Evolutionary conservation across 768 basidiomycete species (phyloP).

Genomic region (Kwoniella mangroviensis): DNA sequence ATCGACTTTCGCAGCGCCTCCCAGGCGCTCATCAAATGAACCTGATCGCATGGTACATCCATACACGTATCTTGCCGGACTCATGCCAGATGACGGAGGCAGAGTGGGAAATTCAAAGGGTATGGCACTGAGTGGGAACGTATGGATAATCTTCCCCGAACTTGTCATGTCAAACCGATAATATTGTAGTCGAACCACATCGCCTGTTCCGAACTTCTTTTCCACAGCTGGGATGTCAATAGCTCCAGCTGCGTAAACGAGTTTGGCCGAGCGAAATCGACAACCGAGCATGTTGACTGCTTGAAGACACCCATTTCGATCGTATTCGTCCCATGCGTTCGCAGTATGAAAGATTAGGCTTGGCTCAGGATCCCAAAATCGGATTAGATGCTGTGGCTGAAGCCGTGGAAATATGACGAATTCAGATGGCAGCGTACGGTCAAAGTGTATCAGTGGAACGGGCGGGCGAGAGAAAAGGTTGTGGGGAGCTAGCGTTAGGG

Average conservation of each 20-base stretch:
- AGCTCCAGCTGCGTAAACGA: slow-evolving; percentile 59
- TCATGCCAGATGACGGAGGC: slow-evolving; percentile 49
- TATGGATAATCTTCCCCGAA: slow-evolving; percentile 43
- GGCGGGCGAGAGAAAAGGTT: slow-evolving; percentile 55
- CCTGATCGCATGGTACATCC: slow-evolving; percentile 59
- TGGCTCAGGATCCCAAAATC: slow-evolving; percentile 55
- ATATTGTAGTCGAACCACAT: slow-evolving; percentile 57
- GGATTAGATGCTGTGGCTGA: slow-evolving; percentile 32
- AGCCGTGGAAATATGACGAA: slow-evolving; percentile 59
- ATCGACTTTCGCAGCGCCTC: slow-evolving; percentile 60
- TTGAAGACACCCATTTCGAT: slow-evolving; percentile 28
- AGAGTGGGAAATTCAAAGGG: slow-evolving; percentile 60
- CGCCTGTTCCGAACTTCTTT: slow-evolving; percentile 44
- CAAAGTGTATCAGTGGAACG: slow-evolving; percentile 57
- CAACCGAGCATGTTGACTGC: slow-evolving; percentile 58
- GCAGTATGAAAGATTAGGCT: slow-evolving; percentile 61
- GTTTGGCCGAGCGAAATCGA: slow-evolving; percentile 57
- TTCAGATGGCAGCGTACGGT: slow-evolving; percentile 53
- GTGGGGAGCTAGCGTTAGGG: slow-evolving; percentile 58
- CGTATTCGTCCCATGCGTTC: slow-evolving; percentile 57
- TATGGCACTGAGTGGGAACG: slow-evolving; percentile 57
- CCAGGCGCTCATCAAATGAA: slow-evolving; percentile 58
- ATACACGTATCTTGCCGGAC: slow-evolving; percentile 56
- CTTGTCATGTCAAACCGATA: slow-evolving; percentile 50
- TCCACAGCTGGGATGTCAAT: slow-evolving; percentile 51